A percentile compares a stretch with the other conserved stretches of the same genome.
phyloP scores from a whole-genome alignment of 2,329 filamentous ascomycete species.

The Westerdykella sp. region DNA sequence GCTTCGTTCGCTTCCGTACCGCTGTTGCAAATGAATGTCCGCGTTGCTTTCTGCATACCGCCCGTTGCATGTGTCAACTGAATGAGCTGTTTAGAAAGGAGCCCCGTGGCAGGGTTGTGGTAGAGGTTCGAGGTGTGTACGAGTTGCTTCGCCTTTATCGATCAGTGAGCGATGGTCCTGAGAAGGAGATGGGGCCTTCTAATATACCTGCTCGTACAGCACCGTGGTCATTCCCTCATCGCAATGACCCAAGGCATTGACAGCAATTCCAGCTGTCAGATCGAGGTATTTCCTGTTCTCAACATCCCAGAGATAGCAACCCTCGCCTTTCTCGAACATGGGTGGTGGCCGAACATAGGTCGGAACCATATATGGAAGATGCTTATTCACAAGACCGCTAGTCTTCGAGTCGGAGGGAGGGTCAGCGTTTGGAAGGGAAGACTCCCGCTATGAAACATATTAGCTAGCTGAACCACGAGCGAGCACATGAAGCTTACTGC shows the following conservation, averaged over 20 bases:
- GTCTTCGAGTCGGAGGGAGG: slow-evolving; percentile 68
- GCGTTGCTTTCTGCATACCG: slow-evolving; percentile 70
- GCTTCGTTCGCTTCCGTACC: slow-evolving; percentile 97
- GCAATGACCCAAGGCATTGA: slow-evolving; percentile 87
- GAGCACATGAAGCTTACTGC: slow-evolving; percentile 22
- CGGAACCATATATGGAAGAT: slow-evolving; percentile 85
- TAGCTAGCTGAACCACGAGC: slow-evolving; percentile 3
- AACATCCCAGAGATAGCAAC: slow-evolving; percentile 83
- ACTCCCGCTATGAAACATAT: slow-evolving; percentile 20
- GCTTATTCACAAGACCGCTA: slow-evolving; percentile 64
- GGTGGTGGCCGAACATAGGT: slow-evolving; percentile 88
- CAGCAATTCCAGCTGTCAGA: slow-evolving; percentile 92
- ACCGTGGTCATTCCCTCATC: slow-evolving; percentile 71
- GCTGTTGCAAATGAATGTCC: slow-evolving; percentile 92
- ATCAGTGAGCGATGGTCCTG: slow-evolving; percentile 9
- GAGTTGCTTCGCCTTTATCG: slow-evolving; percentile 55
- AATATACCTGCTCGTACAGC: slow-evolving; percentile 66
- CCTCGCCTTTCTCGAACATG: slow-evolving; percentile 82
- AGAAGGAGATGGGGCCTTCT: too few species aligned
- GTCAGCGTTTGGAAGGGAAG: slow-evolving; percentile 59
- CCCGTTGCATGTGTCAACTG: slow-evolving; percentile 73
- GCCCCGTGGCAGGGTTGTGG: slow-evolving; percentile 92
- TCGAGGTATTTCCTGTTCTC: slow-evolving; percentile 88
- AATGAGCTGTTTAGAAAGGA: slow-evolving; percentile 77
- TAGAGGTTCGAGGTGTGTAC: slow-evolving; percentile 95